These are phyloP conservation scores for Parascedosporium putredinis DNA, from an alignment of 2,329 filamentous ascomycete genomes.

Conservation along the genomic window DNA sequence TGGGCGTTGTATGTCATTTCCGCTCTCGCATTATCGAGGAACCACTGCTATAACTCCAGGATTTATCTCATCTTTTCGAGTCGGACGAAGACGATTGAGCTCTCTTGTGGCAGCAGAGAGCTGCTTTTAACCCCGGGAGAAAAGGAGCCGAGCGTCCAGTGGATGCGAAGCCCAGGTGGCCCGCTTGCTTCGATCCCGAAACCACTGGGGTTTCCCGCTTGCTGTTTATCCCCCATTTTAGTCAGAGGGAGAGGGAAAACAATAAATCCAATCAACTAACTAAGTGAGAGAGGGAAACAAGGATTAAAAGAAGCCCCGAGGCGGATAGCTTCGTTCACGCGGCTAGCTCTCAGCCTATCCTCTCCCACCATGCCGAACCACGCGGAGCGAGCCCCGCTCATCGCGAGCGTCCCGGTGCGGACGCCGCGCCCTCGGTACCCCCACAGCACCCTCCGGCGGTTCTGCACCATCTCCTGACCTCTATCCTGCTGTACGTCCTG, in stretches of 20 bases:
- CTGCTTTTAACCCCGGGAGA: neutral
- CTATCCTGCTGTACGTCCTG: slow-evolving; percentile 40
- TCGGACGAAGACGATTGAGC: too few relatives aligned
- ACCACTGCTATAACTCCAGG: too few relatives aligned
- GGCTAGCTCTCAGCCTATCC: neutral
- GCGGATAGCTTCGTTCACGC: neutral
- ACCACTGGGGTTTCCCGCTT: too few relatives aligned
- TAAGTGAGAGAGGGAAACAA: too few relatives aligned
- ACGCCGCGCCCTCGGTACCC: slow-evolving; percentile 43
- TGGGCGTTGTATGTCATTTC: too few relatives aligned
- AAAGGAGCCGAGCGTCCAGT: too few relatives aligned
- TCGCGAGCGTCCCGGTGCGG: slow-evolving; percentile 50
- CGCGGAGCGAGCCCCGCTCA: slow-evolving; percentile 54
- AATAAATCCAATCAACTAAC: too few relatives aligned
- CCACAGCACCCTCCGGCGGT: slow-evolving; percentile 51
- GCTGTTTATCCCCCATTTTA: too few relatives aligned
- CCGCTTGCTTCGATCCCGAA: neutral
- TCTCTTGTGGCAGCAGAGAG: neutral
- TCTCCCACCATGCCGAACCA: slow-evolving; percentile 26
- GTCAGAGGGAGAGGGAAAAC: too few relatives aligned
- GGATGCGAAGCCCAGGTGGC: neutral
- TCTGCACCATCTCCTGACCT: slow-evolving; percentile 53
- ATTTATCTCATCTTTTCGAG: too few relatives aligned
- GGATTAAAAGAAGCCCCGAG: neutral
- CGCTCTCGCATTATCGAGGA: too few relatives aligned